Conservation (phyloP, 805 yeast genomes). For the Zygosaccharomyces rouxii region DNA sequence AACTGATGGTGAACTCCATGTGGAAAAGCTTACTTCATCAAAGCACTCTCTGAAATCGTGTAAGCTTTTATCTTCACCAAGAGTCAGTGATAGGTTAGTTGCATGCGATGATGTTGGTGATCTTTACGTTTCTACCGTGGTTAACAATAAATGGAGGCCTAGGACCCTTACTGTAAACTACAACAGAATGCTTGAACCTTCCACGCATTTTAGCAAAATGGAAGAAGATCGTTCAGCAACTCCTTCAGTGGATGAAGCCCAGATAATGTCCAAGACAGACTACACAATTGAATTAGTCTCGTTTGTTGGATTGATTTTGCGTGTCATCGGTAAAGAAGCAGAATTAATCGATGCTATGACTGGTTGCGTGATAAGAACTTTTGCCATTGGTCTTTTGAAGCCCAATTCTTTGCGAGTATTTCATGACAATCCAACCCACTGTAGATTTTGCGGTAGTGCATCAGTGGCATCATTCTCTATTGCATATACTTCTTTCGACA, state of each 20-base stretch:
- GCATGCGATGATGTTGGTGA: conserved; percentile 47
- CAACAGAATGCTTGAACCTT: conserved; percentile 39
- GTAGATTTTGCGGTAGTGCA: conserved; percentile 87
- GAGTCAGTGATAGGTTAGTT: conserved; percentile 69
- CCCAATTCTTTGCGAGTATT: conserved; percentile 60
- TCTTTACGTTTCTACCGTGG: conserved; percentile 55
- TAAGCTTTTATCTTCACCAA: conserved; percentile 58
- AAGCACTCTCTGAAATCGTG: conserved; percentile 44
- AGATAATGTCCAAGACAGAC: conserved; percentile 11
- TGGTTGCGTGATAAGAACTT: conserved; percentile 61
- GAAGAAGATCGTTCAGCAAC: conserved; percentile 2
- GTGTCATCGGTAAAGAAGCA: conserved; percentile 52
- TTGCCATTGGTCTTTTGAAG: conserved; percentile 59
- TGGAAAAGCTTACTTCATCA: conserved; percentile 31
- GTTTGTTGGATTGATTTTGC: conserved; percentile 69
- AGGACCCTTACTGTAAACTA: conserved; percentile 47
- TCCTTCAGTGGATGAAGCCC: background rate
- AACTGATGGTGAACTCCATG: conserved; percentile 38
- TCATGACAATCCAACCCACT: conserved; percentile 83
- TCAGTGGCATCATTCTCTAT: conserved; percentile 69
- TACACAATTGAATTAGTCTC: conserved; percentile 51
- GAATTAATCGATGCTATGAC: conserved; percentile 75
- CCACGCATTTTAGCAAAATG: conserved; percentile 21
- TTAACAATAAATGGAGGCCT: conserved; percentile 64
- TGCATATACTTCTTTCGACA: conserved; percentile 46